Base-by-base conservation (phyloP, 2,329 filamentous ascomycete species). In the Thielaviopsis punctulata region DNA sequence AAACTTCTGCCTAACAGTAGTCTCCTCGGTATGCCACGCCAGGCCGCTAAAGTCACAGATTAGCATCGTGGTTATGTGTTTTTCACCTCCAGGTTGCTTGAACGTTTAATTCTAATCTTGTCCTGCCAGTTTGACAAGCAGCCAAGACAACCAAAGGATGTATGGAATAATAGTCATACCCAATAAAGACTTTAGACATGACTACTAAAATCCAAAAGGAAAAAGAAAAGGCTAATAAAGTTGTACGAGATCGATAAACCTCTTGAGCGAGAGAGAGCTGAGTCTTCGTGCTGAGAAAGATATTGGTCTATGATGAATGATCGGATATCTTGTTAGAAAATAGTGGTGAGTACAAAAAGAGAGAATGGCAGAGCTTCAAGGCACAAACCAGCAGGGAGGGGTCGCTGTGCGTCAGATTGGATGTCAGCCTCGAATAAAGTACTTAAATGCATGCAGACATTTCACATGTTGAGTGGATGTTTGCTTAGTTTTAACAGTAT, bases 21-120 rank as follows among this genome's bases (percentile, higher is more conserved):
- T 70, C 69, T 96, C 90, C 68, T 93, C 88, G 58, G 92, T 98
- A 73, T 95, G 89, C 92, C 92, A 98, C 63, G 92, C 87, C 60
- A 98, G 87, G 76, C 92, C 92, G 64, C 90, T 95, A 24, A 8
- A 53, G 36, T 15, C 33, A 7, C n/a, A n/a, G n/a, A n/a, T n/a
- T n/a, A n/a, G n/a, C n/a, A n/a, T n/a, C n/a, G n/a, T n/a, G n/a
- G n/a, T n/a, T n/a, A n/a, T n/a, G n/a, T n/a, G 30, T 36, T 3
- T 4, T 36, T 36, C 3, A 15, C 30, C n/a, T 15, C 2, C n/a
- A 36, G 13, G 13, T 15, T 33, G 15, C 10, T 13, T 12, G 9
- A 4, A 13, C 9, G 25, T 27, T 27, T 5, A 27, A 27, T 12
- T 12, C 9, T 10, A 3, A 10, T 33, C 15, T 12, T 3, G 13